Conservation (phyloP, 75 land plant genomes). For the Sequoiadendron giganteum region DNA sequence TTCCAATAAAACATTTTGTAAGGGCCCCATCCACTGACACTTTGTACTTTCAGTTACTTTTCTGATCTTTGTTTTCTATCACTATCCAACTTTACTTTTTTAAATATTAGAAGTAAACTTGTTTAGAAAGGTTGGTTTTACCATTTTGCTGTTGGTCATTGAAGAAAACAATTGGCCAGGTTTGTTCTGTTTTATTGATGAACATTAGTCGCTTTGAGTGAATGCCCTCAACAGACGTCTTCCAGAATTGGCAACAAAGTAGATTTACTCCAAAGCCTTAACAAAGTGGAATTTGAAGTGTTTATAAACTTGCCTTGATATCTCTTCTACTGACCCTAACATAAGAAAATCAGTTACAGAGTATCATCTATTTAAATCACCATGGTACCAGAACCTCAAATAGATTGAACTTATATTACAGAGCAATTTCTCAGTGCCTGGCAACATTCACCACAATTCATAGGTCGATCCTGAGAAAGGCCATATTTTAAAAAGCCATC, state of each 20-base stretch:
- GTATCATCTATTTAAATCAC: background rate
- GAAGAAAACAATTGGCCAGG: background rate
- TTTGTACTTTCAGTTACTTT: background rate
- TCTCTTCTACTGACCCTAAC: background rate
- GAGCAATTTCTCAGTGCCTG: background rate
- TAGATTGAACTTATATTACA: background rate
- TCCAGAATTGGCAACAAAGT: background rate
- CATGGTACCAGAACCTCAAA: background rate
- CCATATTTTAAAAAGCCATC: constrained; percentile 38
- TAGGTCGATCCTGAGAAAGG: background rate
- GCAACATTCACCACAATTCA: background rate
- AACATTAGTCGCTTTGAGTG: background rate
- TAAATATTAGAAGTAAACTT: background rate
- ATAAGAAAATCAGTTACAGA: background rate
- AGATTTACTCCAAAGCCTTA: background rate
- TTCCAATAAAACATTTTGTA: background rate
- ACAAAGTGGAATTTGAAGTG: background rate
- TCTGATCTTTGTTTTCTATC: background rate
- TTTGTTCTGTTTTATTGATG: background rate
- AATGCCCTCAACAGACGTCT: background rate
- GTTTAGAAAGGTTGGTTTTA: background rate
- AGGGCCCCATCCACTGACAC: background rate
- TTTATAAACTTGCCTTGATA: background rate
- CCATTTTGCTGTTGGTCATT: background rate
- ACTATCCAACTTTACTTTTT: background rate